Base-by-base conservation (phyloP, 768 basidiomycete species). In the Nevesoporus exiguus region DNA sequence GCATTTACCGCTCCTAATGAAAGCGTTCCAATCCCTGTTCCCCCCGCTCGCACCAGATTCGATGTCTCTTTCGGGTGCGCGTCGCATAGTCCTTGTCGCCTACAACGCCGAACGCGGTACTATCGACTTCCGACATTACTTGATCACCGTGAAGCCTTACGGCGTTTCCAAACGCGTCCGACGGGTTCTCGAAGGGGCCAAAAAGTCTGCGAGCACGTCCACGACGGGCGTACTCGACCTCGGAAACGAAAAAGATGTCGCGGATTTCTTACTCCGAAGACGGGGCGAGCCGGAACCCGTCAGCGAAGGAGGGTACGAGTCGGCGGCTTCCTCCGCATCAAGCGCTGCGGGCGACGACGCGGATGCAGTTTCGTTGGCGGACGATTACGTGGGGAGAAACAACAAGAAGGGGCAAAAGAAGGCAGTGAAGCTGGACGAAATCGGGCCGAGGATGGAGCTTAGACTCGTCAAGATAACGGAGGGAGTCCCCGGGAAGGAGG, bases 391-490 rank as follows among this genome's bases (percentile, higher is more conserved):
- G 41, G 96, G 96, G 24, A 74, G 95, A 66, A 95, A 94, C 60
- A 99, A 98, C 69, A 88, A 85, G 69, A 91, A 86, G 68, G 96
- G 93, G 0, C 87, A 90, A 66, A 85, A 88, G 74, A 83, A 92
- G 60, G 96, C 97, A 6, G 92, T 99, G 11, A 80, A 86, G 61
- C 75, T 99, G 49, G 90, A 96, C 50, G 97, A 99, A 73, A 83
- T 98, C 41, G 97, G 97, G 1, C 97, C 97, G 37, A 78, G 97
- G 66, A 87, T 99, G 85, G 97, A 99, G 71, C 73, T 98, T 61
- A 80, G 82, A 58, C 73, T 99, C 61, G 83, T 98, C 61, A 99
- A 99, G 77, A 93, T 99, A 54, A 83, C 86, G 17, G 96, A 98
- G 69, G 96, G 97, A 22, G 76, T 90, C 17, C 94, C 95, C 5